These are phyloP conservation scores for Crithidia bombi DNA, from an alignment of 208 protist species.

Conservation along the genomic window DNA sequence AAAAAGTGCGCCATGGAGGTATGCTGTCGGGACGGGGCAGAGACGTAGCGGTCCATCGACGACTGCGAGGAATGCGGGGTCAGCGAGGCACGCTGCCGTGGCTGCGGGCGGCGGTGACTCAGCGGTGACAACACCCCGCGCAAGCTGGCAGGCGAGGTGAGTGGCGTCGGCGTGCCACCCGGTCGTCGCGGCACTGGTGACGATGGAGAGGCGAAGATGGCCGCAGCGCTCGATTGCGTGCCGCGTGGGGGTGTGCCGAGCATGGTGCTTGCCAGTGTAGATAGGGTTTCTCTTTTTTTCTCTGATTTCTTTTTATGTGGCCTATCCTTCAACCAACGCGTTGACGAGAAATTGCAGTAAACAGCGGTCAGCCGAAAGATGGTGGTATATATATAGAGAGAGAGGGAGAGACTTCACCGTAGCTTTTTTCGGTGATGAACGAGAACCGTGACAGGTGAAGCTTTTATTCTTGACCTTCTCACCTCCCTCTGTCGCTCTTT, in stretches of 20 bases:
- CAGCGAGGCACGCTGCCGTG: conserved; percentile 1
- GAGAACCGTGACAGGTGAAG: too few relatives aligned
- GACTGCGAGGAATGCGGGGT: conserved; percentile 8
- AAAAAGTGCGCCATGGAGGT: conserved; percentile 73
- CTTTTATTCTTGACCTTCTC: too few relatives aligned
- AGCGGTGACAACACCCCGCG: conserved; percentile 3
- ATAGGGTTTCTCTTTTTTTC: conserved; percentile 28
- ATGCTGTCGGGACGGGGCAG: conserved; percentile 57
- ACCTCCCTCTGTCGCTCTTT: too few relatives aligned
- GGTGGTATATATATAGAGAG: background rate
- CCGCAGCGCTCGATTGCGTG: background rate
- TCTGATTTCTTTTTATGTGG: too few relatives aligned
- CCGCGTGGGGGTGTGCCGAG: conserved; percentile 19
- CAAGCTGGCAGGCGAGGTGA: background rate
- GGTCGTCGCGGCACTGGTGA: conserved; percentile 26
- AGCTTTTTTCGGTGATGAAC: background rate
- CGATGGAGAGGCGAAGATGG: conserved; percentile 17
- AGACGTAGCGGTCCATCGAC: conserved; percentile 75
- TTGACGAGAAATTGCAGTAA: conserved; percentile 5
- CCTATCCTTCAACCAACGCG: too few relatives aligned
- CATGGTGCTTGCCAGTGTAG: background rate
- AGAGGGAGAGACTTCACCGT: background rate
- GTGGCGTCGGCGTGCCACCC: conserved; percentile 1
- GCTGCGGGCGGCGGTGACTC: background rate
- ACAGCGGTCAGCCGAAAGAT: background rate